Base-by-base conservation (phyloP, 2,329 filamentous ascomycete genomes). In the Penicillium sp. region DNA sequence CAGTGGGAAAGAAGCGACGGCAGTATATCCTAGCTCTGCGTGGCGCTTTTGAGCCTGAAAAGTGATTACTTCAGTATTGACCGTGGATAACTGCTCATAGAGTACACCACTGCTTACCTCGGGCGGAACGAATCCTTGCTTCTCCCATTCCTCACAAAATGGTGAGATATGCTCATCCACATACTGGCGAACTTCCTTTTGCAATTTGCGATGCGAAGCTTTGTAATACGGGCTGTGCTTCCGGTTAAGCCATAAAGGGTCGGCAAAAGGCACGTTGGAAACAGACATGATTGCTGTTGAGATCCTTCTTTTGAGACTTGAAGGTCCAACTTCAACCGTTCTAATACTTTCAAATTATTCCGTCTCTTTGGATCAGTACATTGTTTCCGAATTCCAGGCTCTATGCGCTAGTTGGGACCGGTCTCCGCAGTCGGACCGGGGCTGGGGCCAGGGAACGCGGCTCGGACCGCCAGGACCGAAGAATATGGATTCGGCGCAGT, bases 71-170 rank as follows among this genome's bases (percentile, higher is more conserved):
- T 2, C 14, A 8, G 7, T 24, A 24, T 24, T 8, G 24, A 24
- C 1, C 6, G 24, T 24, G 24, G 24, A 24, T 24, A 24, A 24
- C 1, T 24, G 24, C 24, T 24, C 24, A 24, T 24, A 24, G 5
- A 8, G 24, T 24, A 24, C 24, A 24, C 7, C 6, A 1, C 24
- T 24, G 24, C 24, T 24, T 24, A 70, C 69, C 50, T 71, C 69
- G 0, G 62, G 58, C 5, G 67, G 67, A 1, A 68, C 61, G 37
- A 50, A 50, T 0, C 61, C 65, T 8, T 65, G 35, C 18, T 63
- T 61, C 43, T 69, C 66, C 66, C 66, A 69, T 40, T 68, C 56
- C 22, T 64, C 66, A 29, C 61, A 66, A 26, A 61, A 66, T 1
- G 67, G 67, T 1, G 53, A 32, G 18, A 70, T 67, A 13, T 67